A percentile compares a stretch with the other conserved stretches of the same genome.
phyloP scores from a whole-genome alignment of 768 basidiomycete species.

The Kondoa subrosea region DNA sequence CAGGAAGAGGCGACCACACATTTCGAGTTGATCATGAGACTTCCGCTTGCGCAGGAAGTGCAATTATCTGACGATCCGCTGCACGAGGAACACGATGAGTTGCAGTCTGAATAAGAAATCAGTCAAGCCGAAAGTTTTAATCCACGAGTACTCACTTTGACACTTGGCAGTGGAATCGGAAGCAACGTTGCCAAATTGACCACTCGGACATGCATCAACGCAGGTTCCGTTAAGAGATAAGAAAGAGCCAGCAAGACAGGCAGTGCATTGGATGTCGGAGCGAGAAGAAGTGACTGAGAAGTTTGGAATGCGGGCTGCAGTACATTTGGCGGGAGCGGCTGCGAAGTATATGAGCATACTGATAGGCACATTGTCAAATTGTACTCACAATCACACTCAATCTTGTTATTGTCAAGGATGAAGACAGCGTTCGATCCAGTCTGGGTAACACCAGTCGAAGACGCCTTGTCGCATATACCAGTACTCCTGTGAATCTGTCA shows the following conservation, averaged over 20 bases:
- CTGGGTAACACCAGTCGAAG: background rate
- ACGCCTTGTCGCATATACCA: slow-evolving; percentile 45
- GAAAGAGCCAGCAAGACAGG: slow-evolving; percentile 58
- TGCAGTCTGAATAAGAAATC: slow-evolving; percentile 40
- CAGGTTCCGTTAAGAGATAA: slow-evolving; percentile 51
- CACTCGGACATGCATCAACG: slow-evolving; percentile 53
- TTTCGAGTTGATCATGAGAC: slow-evolving; percentile 50
- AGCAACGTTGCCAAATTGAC: slow-evolving; percentile 35
- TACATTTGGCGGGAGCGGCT: slow-evolving; percentile 73
- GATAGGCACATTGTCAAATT: slow-evolving; percentile 7
- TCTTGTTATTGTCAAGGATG: slow-evolving; percentile 64
- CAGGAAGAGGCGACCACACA: slow-evolving; percentile 49
- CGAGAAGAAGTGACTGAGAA: slow-evolving; percentile 55
- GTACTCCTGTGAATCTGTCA: slow-evolving; percentile 26
- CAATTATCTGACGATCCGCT: slow-evolving; percentile 51
- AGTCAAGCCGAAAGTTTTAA: background rate
- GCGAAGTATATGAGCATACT: background rate
- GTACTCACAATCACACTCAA: slow-evolving; percentile 62
- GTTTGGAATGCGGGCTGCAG: slow-evolving; percentile 53
- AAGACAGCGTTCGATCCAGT: slow-evolving; percentile 41
- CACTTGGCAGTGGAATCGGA: slow-evolving; percentile 38
- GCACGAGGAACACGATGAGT: slow-evolving; percentile 58
- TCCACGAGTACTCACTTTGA: slow-evolving; percentile 40
- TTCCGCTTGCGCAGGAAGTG: slow-evolving; percentile 47
- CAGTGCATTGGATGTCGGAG: slow-evolving; percentile 52